Percentiles rank a stretch among this genome's conserved stretches.
Conservation (phyloP, 169 alveolate species). For the Cyclospora cayetanensis region DNA sequence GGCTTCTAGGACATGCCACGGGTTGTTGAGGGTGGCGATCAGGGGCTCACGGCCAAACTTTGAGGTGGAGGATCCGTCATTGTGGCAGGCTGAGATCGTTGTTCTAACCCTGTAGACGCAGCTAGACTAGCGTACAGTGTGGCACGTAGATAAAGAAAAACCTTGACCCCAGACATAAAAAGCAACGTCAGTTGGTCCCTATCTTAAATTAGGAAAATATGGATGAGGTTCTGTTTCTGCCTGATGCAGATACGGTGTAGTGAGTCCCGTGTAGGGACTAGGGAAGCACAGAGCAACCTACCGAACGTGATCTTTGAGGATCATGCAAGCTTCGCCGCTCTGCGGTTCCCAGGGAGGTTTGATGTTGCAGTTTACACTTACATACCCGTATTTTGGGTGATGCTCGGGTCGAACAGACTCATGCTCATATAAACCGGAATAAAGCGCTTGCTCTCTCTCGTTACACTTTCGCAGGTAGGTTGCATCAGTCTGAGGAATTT, state of each 20-base stretch:
- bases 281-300: neutral
- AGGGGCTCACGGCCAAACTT: conserved; percentile 34
- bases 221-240: neutral
- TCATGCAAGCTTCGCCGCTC: conserved; percentile 46
- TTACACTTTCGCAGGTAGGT: conserved; percentile 50
- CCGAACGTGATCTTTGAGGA: conserved; percentile 68
- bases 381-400: conserved; percentile 49
- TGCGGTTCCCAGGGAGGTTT: conserved; percentile 48
- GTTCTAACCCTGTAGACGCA: conserved; percentile 49
- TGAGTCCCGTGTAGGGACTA: neutral
- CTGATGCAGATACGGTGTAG: neutral
- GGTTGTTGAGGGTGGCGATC: conserved; percentile 60
- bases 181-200: neutral
- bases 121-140: neutral
- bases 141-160: neutral
- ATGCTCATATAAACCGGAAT: conserved; percentile 59
- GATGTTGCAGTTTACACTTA: conserved; percentile 41
- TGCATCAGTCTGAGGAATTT: conserved; percentile 51
- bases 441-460: conserved; percentile 47
- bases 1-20: conserved; percentile 67
- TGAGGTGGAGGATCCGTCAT: neutral
- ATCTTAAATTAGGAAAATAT: neutral
- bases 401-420: conserved; percentile 69
- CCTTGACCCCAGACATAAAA: neutral
- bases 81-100: conserved; percentile 31